Percentiles rank a stretch among this genome's conserved stretches.
Evolutionary conservation across 1,284 basidiomycete genomes (phyloP).

Genomic region (Agaricales sp.): DNA sequence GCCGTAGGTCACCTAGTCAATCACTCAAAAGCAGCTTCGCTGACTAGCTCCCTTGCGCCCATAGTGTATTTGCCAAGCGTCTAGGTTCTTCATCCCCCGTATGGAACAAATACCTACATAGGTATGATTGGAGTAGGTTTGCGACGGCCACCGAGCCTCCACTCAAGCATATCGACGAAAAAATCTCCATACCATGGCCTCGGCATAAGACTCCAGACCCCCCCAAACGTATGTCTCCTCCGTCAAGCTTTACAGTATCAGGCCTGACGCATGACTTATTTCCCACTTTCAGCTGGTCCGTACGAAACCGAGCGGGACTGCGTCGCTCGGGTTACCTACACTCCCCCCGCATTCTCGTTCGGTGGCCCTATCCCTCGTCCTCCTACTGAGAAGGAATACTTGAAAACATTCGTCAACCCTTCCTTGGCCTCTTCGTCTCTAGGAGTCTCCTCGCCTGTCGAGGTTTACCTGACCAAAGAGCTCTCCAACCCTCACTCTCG

Average conservation of each 20-base stretch:
- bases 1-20: conserved; percentile 29
- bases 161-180: conserved; percentile 33
- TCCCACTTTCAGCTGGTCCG: conserved; percentile 30
- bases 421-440: conserved; percentile 27
- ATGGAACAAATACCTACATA: conserved; percentile 40
- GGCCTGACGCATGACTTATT: conserved; percentile 6
- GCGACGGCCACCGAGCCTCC: conserved; percentile 53
- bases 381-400: conserved; percentile 46
- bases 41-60: conserved; percentile 2
- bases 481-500: conserved; percentile 72
- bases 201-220: conserved; percentile 29
- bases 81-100: conserved; percentile 45
- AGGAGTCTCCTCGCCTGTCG: conserved; percentile 47
- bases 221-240: conserved; percentile 35
- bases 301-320: conserved; percentile 52
- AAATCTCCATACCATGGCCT: conserved; percentile 60
- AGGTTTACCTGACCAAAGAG: conserved; percentile 53
- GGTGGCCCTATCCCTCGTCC: conserved; percentile 27
- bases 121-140: conserved; percentile 57
- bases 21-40: conserved; percentile 4
- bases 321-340: conserved; percentile 58
- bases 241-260: not conserved
- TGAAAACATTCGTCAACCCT: conserved; percentile 44
- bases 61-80: conserved; percentile 70
- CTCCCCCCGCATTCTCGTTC: conserved; percentile 39